These are phyloP conservation scores for Podosphaera fusca DNA, from an alignment of 2,329 filamentous ascomycete genomes.

Conservation along the genomic window DNA sequence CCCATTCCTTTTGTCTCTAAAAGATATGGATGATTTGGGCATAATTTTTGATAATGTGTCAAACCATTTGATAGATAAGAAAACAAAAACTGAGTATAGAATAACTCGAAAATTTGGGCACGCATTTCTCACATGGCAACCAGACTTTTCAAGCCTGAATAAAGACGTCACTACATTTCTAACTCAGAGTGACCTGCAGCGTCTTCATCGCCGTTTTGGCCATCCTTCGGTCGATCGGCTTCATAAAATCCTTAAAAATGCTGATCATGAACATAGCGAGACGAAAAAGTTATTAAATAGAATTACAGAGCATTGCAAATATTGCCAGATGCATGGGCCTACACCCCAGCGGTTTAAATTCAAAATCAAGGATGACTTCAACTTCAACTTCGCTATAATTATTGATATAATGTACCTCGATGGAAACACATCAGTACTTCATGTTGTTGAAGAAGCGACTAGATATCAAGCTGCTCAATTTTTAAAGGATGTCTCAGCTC, in stretches of 20 bases:
- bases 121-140: neutral
- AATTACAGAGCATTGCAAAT: neutral
- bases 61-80: neutral
- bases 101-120: neutral
- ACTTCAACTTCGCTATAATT: neutral
- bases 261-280: neutral
- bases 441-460: conserved; percentile 1
- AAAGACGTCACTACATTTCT: neutral
- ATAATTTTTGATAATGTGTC: neutral
- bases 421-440: conserved; percentile 35
- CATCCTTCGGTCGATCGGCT: neutral
- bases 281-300: neutral
- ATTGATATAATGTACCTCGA: conserved; percentile 20
- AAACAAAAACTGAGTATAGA: neutral
- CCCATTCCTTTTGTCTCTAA: neutral
- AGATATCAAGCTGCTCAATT: conserved; percentile 1
- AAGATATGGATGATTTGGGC: neutral
- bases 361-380: neutral
- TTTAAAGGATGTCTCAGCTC: neutral
- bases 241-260: neutral
- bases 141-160: neutral
- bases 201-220: conserved; percentile 1
- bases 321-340: neutral
- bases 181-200: neutral
- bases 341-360: neutral